These are phyloP conservation scores for Thelephora aurantiotincta DNA, from an alignment of 768 basidiomycete genomes.

Conservation along the genomic window DNA sequence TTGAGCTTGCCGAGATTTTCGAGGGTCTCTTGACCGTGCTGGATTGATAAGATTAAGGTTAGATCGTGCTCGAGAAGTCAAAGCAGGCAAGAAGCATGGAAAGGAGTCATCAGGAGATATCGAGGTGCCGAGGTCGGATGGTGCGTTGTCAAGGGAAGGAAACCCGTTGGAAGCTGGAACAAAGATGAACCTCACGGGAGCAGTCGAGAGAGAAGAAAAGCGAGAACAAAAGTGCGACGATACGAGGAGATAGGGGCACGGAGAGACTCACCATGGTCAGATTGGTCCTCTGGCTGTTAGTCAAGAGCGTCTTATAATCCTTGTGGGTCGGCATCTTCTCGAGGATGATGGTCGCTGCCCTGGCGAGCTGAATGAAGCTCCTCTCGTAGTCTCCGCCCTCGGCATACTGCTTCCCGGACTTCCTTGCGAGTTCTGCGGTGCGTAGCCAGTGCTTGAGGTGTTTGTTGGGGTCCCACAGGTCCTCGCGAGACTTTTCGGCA, in stretches of 20 bases:
- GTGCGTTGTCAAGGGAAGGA: not conserved
- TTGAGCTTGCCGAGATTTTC: constrained; percentile 53
- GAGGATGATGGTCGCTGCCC: constrained; percentile 63
- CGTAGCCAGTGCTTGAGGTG: constrained; percentile 57
- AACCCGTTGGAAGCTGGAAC: not conserved
- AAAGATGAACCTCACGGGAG: constrained; percentile 1
- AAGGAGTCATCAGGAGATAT: not conserved
- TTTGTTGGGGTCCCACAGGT: constrained; percentile 40
- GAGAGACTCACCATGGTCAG: constrained; percentile 46
- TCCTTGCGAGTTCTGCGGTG: constrained; percentile 46
- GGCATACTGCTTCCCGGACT: constrained; percentile 32
- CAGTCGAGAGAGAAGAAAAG: not conserved
- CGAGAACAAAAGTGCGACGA: not conserved
- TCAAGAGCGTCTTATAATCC: constrained; percentile 46
- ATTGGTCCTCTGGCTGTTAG: constrained; percentile 44
- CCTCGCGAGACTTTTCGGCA: constrained; percentile 41
- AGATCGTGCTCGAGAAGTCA: not conserved
- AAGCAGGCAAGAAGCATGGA: not conserved
- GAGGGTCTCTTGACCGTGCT: constrained; percentile 71
- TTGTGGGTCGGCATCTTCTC: constrained; percentile 66
- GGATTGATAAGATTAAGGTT: not conserved
- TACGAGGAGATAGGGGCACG: constrained; percentile 3
- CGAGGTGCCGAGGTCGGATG: not conserved
- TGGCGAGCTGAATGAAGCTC: constrained; percentile 62
- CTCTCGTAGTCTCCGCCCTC: constrained; percentile 45